phyloP scores from a whole-genome alignment of 371 early-diverging fungal species.

The Mycotypha africana region DNA sequence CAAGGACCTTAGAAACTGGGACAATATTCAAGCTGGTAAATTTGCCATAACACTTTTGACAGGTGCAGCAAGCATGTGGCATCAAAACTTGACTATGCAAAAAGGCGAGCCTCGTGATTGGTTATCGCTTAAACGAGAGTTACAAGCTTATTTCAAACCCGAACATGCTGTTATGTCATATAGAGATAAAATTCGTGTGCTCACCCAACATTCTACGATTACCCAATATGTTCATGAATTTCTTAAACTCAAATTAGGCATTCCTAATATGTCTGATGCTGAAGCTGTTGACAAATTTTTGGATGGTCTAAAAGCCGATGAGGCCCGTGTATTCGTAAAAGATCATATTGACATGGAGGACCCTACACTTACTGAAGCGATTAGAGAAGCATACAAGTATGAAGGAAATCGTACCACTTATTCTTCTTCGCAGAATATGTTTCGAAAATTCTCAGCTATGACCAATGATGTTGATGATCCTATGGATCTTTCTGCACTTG shows the following conservation, averaged over 20 bases:
- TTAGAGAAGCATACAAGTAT: too few species aligned
- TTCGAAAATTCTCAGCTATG: too few species aligned
- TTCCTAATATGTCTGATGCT: constrained; percentile 1
- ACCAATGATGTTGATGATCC: too few species aligned
- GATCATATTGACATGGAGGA: too few species aligned
- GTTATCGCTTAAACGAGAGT: background rate
- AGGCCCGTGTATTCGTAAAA: too few species aligned
- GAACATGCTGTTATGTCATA: background rate
- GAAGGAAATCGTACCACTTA: too few species aligned
- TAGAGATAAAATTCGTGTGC: background rate
- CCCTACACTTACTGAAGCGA: too few species aligned
- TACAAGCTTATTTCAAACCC: background rate
- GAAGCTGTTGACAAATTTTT: constrained; percentile 4
- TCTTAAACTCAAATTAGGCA: background rate
- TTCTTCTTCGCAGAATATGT: too few species aligned
- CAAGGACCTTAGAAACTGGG: background rate
- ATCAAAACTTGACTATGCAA: background rate
- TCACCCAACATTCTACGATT: background rate
- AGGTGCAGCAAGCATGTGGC: constrained; percentile 1
- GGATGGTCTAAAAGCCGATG: too few species aligned
- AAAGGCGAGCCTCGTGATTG: background rate
- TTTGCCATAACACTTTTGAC: background rate
- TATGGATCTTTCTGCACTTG: too few species aligned
- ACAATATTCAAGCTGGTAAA: background rate
- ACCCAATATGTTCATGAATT: constrained; percentile 2